Evolutionary conservation across 345 rosid genomes (phyloP).

Genomic region (Anacardium occidentale): DNA sequence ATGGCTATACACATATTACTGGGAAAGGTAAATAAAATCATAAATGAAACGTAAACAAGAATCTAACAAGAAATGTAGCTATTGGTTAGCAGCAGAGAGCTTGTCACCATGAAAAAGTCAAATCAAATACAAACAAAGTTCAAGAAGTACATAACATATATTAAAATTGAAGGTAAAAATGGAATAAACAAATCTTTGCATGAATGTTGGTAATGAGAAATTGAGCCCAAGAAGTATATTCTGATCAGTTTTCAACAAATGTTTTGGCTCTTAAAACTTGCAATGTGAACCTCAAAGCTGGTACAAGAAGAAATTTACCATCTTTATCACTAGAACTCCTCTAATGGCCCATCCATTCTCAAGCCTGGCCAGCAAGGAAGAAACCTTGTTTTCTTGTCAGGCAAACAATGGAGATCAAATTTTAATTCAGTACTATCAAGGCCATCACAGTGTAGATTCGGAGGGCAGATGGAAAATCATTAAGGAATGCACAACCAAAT

Average conservation of each 20-base stretch:
- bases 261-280: not conserved
- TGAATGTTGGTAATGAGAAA: not conserved
- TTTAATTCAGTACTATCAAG: not conserved
- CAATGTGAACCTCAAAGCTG: not conserved
- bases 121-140: not conserved
- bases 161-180: not conserved
- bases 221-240: constrained; percentile 4
- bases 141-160: not conserved
- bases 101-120: not conserved
- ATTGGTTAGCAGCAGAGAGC: not conserved
- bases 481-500: not conserved
- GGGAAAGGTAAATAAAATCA: not conserved
- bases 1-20: not conserved
- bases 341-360: not conserved
- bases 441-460: not conserved
- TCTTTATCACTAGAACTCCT: not conserved
- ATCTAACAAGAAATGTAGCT: not conserved
- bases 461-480: not conserved
- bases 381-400: not conserved
- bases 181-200: not conserved
- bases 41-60: not conserved
- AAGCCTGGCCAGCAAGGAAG: not conserved
- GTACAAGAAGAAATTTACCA: not conserved
- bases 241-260: not conserved
- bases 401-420: not conserved